Conservation (phyloP, 768 basidiomycete species). For the Tulasnella sp. region DNA sequence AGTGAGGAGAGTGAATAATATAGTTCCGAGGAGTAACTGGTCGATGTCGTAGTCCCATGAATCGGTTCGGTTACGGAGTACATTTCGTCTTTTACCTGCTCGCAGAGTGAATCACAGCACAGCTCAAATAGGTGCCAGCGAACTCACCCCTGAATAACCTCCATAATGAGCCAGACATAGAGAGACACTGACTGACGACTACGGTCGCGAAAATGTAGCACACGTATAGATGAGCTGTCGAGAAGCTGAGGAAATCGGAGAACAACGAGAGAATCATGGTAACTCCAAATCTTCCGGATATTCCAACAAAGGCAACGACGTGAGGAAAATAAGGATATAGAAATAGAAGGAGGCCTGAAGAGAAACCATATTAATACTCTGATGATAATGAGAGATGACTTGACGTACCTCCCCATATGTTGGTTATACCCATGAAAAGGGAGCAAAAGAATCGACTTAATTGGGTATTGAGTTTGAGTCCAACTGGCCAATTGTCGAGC, state of each 20-base stretch:
- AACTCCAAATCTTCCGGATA: conserved; percentile 24
- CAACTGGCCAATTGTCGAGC: conserved; percentile 93
- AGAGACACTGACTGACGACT: conserved; percentile 49
- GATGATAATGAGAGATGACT: neutral
- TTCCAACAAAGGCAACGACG: conserved; percentile 15
- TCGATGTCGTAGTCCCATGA: conserved; percentile 85
- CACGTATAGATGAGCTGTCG: conserved; percentile 59
- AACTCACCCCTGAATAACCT: conserved; percentile 74
- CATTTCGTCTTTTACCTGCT: conserved; percentile 78
- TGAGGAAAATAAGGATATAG: conserved; percentile 24
- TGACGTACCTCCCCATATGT: conserved; percentile 58
- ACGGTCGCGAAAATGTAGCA: conserved; percentile 51
- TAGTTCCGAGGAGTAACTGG: conserved; percentile 88
- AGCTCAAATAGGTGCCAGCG: neutral
- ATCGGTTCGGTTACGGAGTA: conserved; percentile 75
- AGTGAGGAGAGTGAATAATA: conserved; percentile 67
- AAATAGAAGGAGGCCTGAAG: conserved; percentile 21
- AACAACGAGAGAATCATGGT: conserved; percentile 55
- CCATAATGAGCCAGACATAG: conserved; percentile 56
- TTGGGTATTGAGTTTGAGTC: conserved; percentile 90
- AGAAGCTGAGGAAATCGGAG: conserved; percentile 49
- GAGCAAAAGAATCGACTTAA: conserved; percentile 77
- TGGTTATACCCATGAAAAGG: conserved; percentile 50
- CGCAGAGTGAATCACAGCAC: neutral
- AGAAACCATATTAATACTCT: neutral